A percentile compares a stretch with the other conserved stretches of the same genome.
Conservation (phyloP, 768 basidiomycete species). For the Pulveroboletus sp. region DNA sequence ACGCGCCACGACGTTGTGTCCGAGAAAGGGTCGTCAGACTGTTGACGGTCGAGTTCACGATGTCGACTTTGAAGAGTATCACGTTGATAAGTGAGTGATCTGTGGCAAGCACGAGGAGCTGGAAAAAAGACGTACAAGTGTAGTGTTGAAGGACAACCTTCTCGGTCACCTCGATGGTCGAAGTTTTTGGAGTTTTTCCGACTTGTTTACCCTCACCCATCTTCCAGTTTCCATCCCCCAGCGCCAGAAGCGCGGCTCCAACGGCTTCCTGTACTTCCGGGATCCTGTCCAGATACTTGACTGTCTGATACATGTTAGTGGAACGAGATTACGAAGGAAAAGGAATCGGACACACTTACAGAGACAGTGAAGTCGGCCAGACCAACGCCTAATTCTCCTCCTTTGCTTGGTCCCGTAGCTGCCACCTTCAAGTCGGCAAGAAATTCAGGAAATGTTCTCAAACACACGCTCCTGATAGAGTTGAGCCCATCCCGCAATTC, state of each 20-base stretch:
- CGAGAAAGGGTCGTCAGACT: constrained; percentile 64
- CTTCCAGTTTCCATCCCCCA: constrained; percentile 89
- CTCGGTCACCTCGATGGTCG: constrained; percentile 50
- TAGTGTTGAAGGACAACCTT: constrained; percentile 68
- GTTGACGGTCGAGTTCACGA: constrained; percentile 59
- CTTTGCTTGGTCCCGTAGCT: constrained; percentile 43
- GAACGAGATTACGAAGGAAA: background rate
- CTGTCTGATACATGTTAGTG: constrained; percentile 43
- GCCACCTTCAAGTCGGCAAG: constrained; percentile 74
- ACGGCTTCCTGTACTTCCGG: constrained; percentile 69
- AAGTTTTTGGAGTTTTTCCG: constrained; percentile 40
- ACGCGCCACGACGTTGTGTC: constrained; percentile 55
- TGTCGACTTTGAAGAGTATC: constrained; percentile 51
- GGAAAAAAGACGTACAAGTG: constrained; percentile 47
- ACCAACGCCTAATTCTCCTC: constrained; percentile 59
- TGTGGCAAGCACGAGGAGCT: background rate
- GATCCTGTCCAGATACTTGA: constrained; percentile 64
- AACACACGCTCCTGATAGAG: constrained; percentile 60
- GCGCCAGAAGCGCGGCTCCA: constrained; percentile 56
- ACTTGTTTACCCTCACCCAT: constrained; percentile 82
- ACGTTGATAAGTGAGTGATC: background rate
- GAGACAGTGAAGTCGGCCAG: constrained; percentile 57
- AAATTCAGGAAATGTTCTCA: constrained; percentile 83
- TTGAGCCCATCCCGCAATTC: constrained; percentile 70
- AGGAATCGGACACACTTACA: constrained; percentile 33